Evolutionary conservation across 2,329 filamentous ascomycete species (phyloP).

Genomic region (Trichoderma endophyticum): DNA sequence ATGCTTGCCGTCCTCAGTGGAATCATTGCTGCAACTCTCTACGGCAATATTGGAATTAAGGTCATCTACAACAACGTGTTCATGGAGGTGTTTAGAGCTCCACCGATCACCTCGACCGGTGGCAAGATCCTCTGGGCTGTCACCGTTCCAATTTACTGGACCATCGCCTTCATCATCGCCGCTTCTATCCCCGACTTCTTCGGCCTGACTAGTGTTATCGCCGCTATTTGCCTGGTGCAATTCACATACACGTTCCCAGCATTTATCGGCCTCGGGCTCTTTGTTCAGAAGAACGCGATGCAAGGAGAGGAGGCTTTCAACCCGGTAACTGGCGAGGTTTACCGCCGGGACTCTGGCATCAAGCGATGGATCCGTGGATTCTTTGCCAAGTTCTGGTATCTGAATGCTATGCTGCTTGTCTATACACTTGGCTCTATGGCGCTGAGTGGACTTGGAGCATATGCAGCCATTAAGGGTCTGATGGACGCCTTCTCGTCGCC

Average conservation of each 20-base stretch:
- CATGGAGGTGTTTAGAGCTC: constrained; percentile 47
- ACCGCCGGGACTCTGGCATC: neutral
- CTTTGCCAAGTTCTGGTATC: constrained; percentile 8
- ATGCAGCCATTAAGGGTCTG: constrained; percentile 20
- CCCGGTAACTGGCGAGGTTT: constrained; percentile 16
- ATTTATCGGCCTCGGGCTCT: constrained; percentile 23
- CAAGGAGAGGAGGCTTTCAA: constrained; percentile 22
- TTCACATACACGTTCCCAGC: constrained; percentile 60
- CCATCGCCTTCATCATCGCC: constrained; percentile 52
- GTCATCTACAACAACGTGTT: constrained; percentile 53
- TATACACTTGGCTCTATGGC: constrained; percentile 21
- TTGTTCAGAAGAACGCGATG: constrained; percentile 22
- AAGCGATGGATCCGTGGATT: constrained; percentile 18
- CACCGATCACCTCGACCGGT: constrained; percentile 42
- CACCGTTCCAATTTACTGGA: constrained; percentile 56
- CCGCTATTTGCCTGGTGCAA: constrained; percentile 53
- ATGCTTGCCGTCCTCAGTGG: constrained; percentile 41
- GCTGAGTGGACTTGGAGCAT: constrained; percentile 20
- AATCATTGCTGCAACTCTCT: constrained; percentile 47
- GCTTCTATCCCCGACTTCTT: constrained; percentile 53
- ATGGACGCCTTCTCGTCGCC: constrained; percentile 21
- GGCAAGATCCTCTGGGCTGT: constrained; percentile 51
- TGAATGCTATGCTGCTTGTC: constrained; percentile 17
- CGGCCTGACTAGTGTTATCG: constrained; percentile 47
- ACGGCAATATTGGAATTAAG: constrained; percentile 54